Evolutionary conservation across 2,329 filamentous ascomycete species (phyloP).

Genomic region (Lachnum nothofagi): DNA sequence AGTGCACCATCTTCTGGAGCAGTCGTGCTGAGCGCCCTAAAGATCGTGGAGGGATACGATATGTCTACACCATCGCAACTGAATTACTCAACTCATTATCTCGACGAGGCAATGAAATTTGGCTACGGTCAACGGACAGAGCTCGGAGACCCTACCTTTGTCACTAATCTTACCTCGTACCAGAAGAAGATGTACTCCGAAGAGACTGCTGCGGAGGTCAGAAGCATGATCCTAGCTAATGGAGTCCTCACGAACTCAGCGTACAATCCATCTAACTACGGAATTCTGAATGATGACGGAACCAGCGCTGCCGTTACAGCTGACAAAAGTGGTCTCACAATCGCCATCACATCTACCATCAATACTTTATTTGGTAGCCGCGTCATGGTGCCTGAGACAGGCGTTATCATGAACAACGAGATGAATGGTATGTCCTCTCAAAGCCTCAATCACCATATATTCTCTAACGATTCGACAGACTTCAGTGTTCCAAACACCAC

Average conservation of each 20-base stretch:
- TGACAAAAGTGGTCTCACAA: conserved; percentile 55
- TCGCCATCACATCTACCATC: conserved; percentile 62
- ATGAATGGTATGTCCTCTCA: conserved; percentile 53
- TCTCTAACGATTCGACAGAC: conserved; percentile 36
- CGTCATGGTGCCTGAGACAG: conserved; percentile 59
- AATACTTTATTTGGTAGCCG: conserved; percentile 62
- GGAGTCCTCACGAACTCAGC: conserved; percentile 53
- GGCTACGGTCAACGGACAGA: conserved; percentile 58
- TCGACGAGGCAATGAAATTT: conserved; percentile 64
- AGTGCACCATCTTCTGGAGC: conserved; percentile 74
- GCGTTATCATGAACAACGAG: conserved; percentile 62
- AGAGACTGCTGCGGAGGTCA: conserved; percentile 47
- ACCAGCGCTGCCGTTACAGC: conserved; percentile 50
- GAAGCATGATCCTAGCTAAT: conserved; percentile 53
- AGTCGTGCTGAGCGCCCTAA: conserved; percentile 70
- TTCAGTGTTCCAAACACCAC: conserved; percentile 59
- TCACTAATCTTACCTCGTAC: conserved; percentile 54
- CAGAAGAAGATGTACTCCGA: conserved; percentile 49
- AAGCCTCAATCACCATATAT: not conserved
- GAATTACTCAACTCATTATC: conserved; percentile 59
- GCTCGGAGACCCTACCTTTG: conserved; percentile 58
- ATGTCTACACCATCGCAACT: conserved; percentile 52
- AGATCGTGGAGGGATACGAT: conserved; percentile 67
- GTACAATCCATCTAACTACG: conserved; percentile 58
- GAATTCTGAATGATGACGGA: conserved; percentile 47